Conservation (phyloP, 2,329 filamentous ascomycete species). For the Diaporthe citriasiana region DNA sequence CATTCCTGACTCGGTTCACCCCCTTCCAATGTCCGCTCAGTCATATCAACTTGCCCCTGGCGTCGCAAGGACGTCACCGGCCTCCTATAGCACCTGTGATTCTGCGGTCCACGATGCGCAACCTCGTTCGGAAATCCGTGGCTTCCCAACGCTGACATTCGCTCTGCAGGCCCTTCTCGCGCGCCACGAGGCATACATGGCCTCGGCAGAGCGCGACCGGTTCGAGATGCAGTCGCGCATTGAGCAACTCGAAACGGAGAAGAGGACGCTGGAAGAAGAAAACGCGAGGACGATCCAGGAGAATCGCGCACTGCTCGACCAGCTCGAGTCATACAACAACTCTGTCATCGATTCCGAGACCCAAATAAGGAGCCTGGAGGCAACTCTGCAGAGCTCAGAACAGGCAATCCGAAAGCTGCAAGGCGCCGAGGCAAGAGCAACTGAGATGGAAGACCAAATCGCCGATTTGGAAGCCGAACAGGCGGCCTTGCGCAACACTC, state of each 20-base stretch:
- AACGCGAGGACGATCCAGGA: slow-evolving; percentile 87
- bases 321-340: slow-evolving; percentile 86
- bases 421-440: slow-evolving; percentile 79
- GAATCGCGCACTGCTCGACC: slow-evolving; percentile 84
- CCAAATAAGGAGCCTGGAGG: slow-evolving; percentile 82
- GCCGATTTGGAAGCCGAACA: slow-evolving; percentile 86
- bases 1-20: slow-evolving; percentile 46
- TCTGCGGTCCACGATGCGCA: slow-evolving; percentile 39
- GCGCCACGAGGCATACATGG: slow-evolving; percentile 95
- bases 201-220: slow-evolving; percentile 89
- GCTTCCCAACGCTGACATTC: slow-evolving; percentile 76
- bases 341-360: slow-evolving; percentile 85
- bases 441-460: slow-evolving; percentile 85
- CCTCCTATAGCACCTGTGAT: slow-evolving; percentile 4
- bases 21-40: slow-evolving; percentile 20
- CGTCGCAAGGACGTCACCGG: slow-evolving; percentile 18
- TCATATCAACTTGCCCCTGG: slow-evolving; percentile 30
- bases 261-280: slow-evolving; percentile 78
- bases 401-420: slow-evolving; percentile 82
- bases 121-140: slow-evolving; percentile 5
- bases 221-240: slow-evolving; percentile 79
- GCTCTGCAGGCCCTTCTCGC: slow-evolving; percentile 87
- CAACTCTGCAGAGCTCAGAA: slow-evolving; percentile 82
- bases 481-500: slow-evolving; percentile 75
- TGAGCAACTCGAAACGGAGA: slow-evolving; percentile 80